Conservation (phyloP, 2,329 filamentous ascomycete species). For the Calonectria montana region DNA sequence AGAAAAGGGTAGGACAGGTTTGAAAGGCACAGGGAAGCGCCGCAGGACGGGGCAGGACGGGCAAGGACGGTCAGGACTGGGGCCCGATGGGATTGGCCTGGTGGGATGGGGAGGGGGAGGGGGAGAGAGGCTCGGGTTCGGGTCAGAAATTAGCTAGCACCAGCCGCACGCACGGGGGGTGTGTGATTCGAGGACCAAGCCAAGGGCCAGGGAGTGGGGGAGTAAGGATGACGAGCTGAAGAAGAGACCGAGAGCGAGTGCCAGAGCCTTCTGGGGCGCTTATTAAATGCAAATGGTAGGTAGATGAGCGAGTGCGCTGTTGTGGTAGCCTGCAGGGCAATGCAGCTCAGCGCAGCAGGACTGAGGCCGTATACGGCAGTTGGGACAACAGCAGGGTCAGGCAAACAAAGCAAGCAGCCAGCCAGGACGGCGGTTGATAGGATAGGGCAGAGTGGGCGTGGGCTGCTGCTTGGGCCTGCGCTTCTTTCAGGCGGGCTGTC, state of each 20-base stretch:
- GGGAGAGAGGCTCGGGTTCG: slow-evolving; percentile 35
- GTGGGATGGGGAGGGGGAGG: slow-evolving; percentile 31
- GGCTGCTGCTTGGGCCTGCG: slow-evolving; percentile 7
- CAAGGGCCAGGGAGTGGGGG: slow-evolving; percentile 15
- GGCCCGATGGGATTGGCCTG: slow-evolving; percentile 31
- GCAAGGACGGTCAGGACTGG: slow-evolving; percentile 26
- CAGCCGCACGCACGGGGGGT: slow-evolving; percentile 26
- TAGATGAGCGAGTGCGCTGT: not conserved
- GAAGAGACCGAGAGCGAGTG: slow-evolving; percentile 1
- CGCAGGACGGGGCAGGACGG: slow-evolving; percentile 37
- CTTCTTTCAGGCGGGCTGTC: slow-evolving; percentile 11
- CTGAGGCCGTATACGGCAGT: not conserved
- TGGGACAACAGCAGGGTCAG: not conserved
- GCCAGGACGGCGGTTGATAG: not conserved
- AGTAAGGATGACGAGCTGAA: slow-evolving; percentile 15
- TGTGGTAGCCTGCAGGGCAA: not conserved
- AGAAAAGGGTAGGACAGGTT: slow-evolving; percentile 43
- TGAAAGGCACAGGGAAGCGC: slow-evolving; percentile 37
- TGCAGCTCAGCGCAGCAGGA: not conserved
- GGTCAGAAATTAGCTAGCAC: slow-evolving; percentile 44
- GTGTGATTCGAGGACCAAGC: slow-evolving; percentile 15
- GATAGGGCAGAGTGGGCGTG: not conserved
- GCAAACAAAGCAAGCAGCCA: not conserved
- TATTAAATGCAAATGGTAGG: not conserved
- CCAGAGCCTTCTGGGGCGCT: not conserved